Percentiles rank a stretch among this genome's conserved stretches.
Evolutionary conservation across 2,329 filamentous ascomycete species (phyloP).

Genomic region (Fusarium torulosum): DNA sequence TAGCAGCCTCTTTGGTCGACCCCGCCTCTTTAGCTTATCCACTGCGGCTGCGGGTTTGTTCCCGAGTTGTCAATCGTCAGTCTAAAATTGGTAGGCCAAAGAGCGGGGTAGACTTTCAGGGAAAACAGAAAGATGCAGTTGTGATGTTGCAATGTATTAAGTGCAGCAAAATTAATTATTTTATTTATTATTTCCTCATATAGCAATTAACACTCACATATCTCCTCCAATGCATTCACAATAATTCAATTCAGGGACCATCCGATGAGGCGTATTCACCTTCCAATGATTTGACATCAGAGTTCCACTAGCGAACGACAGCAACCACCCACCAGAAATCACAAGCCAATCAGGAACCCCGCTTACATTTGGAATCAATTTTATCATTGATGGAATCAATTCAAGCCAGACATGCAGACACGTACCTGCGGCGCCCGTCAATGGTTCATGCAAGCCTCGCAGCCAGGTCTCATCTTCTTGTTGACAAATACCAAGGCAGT

Average conservation of each 20-base stretch:
- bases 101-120: conserved; percentile 32
- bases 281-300: background rate
- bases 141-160: background rate
- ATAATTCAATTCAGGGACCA: background rate
- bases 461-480: background rate
- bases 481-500: background rate
- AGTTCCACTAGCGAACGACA: conserved; percentile 5
- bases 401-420: background rate
- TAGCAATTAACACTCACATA: too few relatives aligned
- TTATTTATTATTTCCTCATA: background rate
- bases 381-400: conserved; percentile 27
- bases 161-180: background rate
- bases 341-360: conserved; percentile 16
- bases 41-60: conserved; percentile 5
- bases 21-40: conserved; percentile 13
- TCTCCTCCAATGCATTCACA: background rate
- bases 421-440: conserved; percentile 19
- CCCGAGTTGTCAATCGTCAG: conserved; percentile 1
- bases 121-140: conserved; percentile 6
- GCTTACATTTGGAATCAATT: conserved; percentile 38
- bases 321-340: background rate
- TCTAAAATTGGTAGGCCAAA: conserved; percentile 9
- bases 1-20: conserved; percentile 29
- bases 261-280: conserved; percentile 3
- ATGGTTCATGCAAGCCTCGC: background rate